Evolutionary conservation across 768 basidiomycete genomes (phyloP).

Genomic region (Terana coerulea): DNA sequence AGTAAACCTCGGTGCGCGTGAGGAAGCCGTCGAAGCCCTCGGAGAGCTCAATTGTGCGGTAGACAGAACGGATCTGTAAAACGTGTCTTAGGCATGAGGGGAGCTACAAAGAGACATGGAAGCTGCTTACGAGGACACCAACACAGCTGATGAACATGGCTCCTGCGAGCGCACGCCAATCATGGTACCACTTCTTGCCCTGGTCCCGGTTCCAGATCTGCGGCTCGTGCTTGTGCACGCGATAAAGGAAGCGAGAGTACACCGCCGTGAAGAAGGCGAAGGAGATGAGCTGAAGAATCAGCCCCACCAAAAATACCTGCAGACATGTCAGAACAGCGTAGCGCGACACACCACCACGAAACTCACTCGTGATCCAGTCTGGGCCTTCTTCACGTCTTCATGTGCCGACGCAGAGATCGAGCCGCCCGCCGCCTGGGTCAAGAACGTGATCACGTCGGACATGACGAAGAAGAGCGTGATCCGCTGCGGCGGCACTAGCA

Average conservation of each 20-base stretch:
- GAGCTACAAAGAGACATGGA: neutral
- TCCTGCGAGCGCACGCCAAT: slow-evolving; percentile 56
- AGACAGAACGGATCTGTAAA: slow-evolving; percentile 58
- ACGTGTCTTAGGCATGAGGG: neutral
- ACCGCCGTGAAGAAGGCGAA: slow-evolving; percentile 46
- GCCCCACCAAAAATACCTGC: slow-evolving; percentile 54
- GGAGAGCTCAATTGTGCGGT: slow-evolving; percentile 53
- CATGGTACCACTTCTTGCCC: slow-evolving; percentile 42
- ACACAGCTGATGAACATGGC: slow-evolving; percentile 53
- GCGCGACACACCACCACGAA: neutral
- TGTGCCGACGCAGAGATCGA: slow-evolving; percentile 37
- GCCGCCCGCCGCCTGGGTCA: slow-evolving; percentile 59
- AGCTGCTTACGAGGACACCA: slow-evolving; percentile 53
- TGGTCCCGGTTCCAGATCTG: slow-evolving; percentile 38
- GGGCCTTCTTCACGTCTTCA: neutral
- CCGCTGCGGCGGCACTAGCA: slow-evolving; percentile 43
- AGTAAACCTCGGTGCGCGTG: slow-evolving; percentile 53
- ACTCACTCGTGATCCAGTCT: slow-evolving; percentile 2
- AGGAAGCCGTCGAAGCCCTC: slow-evolving; percentile 57
- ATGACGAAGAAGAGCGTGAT: slow-evolving; percentile 58
- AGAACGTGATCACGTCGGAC: slow-evolving; percentile 62
- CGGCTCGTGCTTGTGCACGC: slow-evolving; percentile 39
- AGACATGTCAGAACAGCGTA: neutral
- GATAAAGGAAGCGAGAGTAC: slow-evolving; percentile 44
- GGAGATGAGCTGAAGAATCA: slow-evolving; percentile 52